Evolutionary conservation across 208 protist genomes (phyloP), one percentile per base, ranked within the genome.

Genomic region (Acanthamoeba sp.): DNA sequence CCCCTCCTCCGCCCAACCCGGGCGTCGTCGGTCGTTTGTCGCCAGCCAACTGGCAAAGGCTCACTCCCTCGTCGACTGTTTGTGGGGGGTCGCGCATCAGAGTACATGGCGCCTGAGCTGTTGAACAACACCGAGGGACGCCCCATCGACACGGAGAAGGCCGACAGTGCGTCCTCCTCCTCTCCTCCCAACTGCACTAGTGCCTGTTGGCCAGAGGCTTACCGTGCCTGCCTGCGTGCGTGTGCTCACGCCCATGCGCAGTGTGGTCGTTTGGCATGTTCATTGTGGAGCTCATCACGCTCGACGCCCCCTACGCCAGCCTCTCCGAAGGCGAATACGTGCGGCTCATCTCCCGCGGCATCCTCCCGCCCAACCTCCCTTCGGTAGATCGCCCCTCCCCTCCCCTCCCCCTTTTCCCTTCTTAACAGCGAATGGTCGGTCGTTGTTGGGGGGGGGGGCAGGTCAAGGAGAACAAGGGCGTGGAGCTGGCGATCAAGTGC

Each of bases 241-340:
- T 34, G 45, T 52, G 7, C 34, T 29, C 9, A 22, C 16, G 36
- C 22, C 4, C 24, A 40, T 50, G 12, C 14, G 32, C 16, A 89
- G 82, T 91, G 59, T 91, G 84, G 84, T 91, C 84, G 34, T 71
- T 91, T 42, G 84, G 84, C n/a, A 91, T 91, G 84, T 91, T 91
- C 55, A 91, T 91, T 20, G 84, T 91, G n/a, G 84, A 91, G 27
- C 84, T 91, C 27, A 12, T 91, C 34, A 91, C 84, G 6, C 57
- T 91, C 6, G 55, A 91, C 27, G 55, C 59, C 9, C 84, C 84
- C 3, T 91, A 91, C 84, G 55, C 50, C 27, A 55, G 84, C 9
- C 50, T 91, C 12, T 7, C 55, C 38, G 84, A 91, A 34, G 34
- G 38, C 29, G 84, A 91, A 38, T 73, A 91, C 34, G 59, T 50